Conservation (phyloP, 345 rosid genomes). For the Populus euphratica region DNA sequence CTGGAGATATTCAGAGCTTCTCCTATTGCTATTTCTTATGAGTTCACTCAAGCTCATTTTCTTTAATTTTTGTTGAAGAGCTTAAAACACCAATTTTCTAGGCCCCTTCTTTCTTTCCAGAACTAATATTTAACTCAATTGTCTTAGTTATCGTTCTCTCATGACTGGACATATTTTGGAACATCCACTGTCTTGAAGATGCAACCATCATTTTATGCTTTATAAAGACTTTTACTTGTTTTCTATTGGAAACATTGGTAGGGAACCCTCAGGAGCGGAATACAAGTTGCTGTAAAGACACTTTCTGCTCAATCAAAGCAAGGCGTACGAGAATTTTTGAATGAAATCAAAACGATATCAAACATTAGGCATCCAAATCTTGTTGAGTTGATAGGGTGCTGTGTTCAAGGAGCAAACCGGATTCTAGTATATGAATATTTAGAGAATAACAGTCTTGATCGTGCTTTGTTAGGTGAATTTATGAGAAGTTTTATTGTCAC, state of each 20-base stretch:
- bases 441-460: slow-evolving; percentile 80
- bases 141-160: not conserved
- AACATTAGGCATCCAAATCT: slow-evolving; percentile 80
- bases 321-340: slow-evolving; percentile 70
- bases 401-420: slow-evolving; percentile 54
- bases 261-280: slow-evolving; percentile 63
- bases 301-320: slow-evolving; percentile 74
- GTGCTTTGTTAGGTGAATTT: slow-evolving; percentile 51
- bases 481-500: not conserved
- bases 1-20: too few relatives aligned
- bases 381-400: slow-evolving; percentile 83
- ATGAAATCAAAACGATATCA: slow-evolving; percentile 68
- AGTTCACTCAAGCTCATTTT: not conserved
- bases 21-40: not conserved
- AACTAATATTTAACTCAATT: not conserved
- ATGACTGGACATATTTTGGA: not conserved
- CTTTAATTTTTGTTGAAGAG: not conserved
- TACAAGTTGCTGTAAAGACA: slow-evolving; percentile 68
- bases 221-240: not conserved
- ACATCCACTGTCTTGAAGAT: not conserved
- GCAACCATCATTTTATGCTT: not conserved
- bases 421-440: slow-evolving; percentile 83
- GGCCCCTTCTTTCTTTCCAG: not conserved
- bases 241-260: slow-evolving; percentile 20
- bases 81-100: not conserved